Base-by-base conservation (phyloP, 2,329 filamentous ascomycete species). In the Colletotrichum filicis region DNA sequence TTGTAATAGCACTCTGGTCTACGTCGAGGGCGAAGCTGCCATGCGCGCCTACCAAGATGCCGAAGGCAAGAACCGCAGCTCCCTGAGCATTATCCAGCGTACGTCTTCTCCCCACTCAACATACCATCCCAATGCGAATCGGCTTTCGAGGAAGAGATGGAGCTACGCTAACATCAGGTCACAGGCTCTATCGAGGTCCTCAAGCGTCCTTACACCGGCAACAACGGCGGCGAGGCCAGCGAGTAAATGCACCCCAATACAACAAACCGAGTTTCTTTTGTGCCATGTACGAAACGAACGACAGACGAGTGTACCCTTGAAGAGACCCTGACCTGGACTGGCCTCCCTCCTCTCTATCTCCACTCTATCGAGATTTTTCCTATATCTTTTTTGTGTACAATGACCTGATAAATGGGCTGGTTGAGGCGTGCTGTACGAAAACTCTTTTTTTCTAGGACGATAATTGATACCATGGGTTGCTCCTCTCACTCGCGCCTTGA, bases 31-130 rank as follows among this genome's bases (percentile, higher is more conserved):
- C 57, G 94, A 98, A 74, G 93, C 92, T 74, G 85, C 85, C 76
- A 91, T 96, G 85, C 87, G 85, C 77, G 86, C 83, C 57, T 96
- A 91, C 80, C 89, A 93, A 76, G 92, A 93, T 77, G 81, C 86
- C 70, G 93, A 97, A 59, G 94, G 94, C 81, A 92, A 92, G 83
- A 89, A 85, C 78, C 87, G 87, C 76, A 89, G 83, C 67, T 80
- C 85, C 62, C 82, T 98, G 79, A 95, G 87, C 83, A 87, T 98
- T 78, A 83, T 93, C 63, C 95, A 98, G 85, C 92, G 96, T 97
- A 91, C 79, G 94, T 88, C 26, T 6, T 26, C n/a, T 49, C n/a
- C 42, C 19, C 19, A n/a, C 37, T 19, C 37, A 42, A 42, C 16
- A 42, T 19, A 8, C 16, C 37, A 42, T 42, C 37, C 37, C 16